Evolutionary conservation across 306 rosid species (phyloP), one percentile per base, ranked within the genome.

Genomic region (Herpetospermum pedunculosum): DNA sequence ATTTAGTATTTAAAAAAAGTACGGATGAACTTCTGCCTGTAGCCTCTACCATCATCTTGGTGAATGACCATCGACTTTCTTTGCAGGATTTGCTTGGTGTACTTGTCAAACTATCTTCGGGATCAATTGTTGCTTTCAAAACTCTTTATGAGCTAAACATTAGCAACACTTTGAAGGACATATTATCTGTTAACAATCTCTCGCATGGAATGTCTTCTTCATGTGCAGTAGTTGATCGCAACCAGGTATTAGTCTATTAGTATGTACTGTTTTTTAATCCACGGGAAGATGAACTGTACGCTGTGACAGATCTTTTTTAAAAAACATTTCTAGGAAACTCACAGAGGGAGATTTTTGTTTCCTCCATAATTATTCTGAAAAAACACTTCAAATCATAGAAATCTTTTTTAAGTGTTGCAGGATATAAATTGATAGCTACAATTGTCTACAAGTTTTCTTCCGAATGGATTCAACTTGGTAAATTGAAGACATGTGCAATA

Each of bases 61-160:
- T 37, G 34, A 54, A 58, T 74, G 37, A 74, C 23, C 21, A 7
- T 58, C n/a, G 2, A 43, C 26, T 58, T 58, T 77, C 19, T 46
- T 74, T 68, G 63, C 90, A 95, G 99, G 96, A 94, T 65, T 83
- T 92, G 90, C 85, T 95, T 60, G 92, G 96, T 68, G 41, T 95
- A 57, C 97, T 95, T 50, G 96, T 81, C 82, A 85, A 87, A 79
- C 89, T 95, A 77, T 82, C 92, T 77, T 92, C 96, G 32, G 93
- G 96, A 76, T 95, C 99, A 71, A 74, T 80, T 75, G 30, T 85
- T 76, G 97, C 99, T 70, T 88, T 95, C 81, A 88, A 82, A 81
- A 84, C 87, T 55, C 84, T 89, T 44, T 85, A 88, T 77, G 97
- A 89, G 81, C 92, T 92, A 35, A 84, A 88, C 77, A 83, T 95